Conservation (phyloP, 2,329 filamentous ascomycete species). For the Phialophora chinensis region DNA sequence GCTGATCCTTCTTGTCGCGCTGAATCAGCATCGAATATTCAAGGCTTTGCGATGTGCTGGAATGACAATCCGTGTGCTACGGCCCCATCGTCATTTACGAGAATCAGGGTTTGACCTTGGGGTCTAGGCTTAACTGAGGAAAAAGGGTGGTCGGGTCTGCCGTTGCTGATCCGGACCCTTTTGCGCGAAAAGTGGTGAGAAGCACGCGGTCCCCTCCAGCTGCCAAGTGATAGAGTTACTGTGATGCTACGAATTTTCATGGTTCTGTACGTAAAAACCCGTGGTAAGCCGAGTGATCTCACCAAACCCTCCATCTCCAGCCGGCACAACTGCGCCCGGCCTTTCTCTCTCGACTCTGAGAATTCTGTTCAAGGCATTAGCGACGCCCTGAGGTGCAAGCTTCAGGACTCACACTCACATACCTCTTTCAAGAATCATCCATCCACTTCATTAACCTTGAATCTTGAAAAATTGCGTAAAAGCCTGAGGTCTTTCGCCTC, state of each 20-base stretch:
- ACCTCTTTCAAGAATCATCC: not conserved
- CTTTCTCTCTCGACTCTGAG: not conserved
- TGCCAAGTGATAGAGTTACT: not conserved
- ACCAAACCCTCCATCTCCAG: conserved; percentile 2
- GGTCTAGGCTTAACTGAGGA: not conserved
- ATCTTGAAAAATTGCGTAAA: no score
- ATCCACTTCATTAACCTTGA: not conserved
- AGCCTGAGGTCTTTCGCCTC: not conserved
- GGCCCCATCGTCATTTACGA: not conserved
- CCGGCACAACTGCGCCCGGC: conserved; percentile 18
- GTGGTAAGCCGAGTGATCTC: conserved; percentile 12
- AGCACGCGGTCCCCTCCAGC: not conserved
- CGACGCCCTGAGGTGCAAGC: not conserved
- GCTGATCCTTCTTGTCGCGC: no score
- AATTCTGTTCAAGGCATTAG: conserved; percentile 2
- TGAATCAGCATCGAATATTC: no score
- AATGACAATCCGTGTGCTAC: not conserved
- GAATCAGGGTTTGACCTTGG: not conserved
- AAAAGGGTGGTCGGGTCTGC: not conserved
- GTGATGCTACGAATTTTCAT: not conserved
- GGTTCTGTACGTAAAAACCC: conserved; percentile 30
- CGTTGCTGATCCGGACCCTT: not conserved
- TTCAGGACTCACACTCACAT: not conserved
- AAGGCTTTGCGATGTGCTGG: not conserved
- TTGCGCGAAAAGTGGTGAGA: not conserved